These are phyloP conservation scores for Talaromyces liani DNA, from an alignment of 495 filamentous ascomycete species.

Conservation along the genomic window DNA sequence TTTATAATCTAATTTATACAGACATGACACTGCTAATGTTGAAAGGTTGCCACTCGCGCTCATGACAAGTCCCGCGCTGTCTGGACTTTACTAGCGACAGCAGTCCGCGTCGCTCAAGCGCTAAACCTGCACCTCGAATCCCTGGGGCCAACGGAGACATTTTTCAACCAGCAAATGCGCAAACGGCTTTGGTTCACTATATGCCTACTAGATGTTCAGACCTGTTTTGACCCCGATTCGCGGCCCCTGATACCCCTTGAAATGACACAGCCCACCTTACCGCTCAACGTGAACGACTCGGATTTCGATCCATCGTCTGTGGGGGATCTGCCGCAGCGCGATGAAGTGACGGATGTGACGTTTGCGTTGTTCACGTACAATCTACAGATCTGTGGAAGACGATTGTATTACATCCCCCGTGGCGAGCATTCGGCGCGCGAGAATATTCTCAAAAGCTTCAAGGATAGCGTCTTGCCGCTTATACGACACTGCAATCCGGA, in stretches of 20 bases:
- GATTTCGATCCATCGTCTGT: neutral
- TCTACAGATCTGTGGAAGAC: neutral
- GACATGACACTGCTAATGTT: neutral
- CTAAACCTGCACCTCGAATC: conserved; percentile 49
- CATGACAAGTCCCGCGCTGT: conserved; percentile 31
- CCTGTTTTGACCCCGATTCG: conserved; percentile 27
- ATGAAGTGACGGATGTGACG: conserved; percentile 19
- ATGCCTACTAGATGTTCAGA: conserved; percentile 27
- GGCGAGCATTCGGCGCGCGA: neutral
- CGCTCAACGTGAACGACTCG: conserved; percentile 21
- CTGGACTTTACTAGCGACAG: conserved; percentile 59
- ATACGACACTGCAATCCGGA: neutral
- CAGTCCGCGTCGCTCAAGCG: conserved; percentile 59
- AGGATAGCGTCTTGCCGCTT: neutral
- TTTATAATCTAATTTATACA: neutral
- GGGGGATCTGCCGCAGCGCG: neutral
- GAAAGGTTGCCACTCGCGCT: conserved; percentile 34
- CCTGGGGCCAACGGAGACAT: conserved; percentile 18
- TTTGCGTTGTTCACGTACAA: conserved; percentile 16
- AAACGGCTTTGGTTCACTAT: conserved; percentile 30
- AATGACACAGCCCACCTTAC: conserved; percentile 22
- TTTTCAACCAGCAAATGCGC: conserved; percentile 32
- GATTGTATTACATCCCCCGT: neutral
- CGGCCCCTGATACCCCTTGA: conserved; percentile 32
- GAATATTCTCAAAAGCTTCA: neutral